Conservation (phyloP, 176 grass and related monocot species). For the Lolium perenne region DNA sequence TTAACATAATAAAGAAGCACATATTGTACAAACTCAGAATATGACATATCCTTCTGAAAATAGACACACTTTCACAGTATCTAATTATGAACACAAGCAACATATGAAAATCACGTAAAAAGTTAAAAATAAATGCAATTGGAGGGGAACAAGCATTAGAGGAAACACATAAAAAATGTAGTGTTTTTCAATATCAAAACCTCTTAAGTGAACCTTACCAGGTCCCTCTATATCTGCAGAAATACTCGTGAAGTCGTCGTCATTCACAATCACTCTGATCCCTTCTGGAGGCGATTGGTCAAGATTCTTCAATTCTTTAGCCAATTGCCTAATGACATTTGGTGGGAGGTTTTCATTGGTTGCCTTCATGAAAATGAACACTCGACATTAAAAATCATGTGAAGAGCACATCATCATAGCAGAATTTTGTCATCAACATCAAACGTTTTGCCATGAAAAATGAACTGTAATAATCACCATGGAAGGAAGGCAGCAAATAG, state of each 20-base stretch:
- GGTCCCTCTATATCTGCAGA: conserved; percentile 90
- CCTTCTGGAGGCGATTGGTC: conserved; percentile 90
- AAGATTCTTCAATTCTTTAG: conserved; percentile 92
- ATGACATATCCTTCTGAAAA: not conserved
- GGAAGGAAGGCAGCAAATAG: conserved; percentile 31
- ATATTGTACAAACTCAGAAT: not conserved
- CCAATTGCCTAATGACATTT: conserved; percentile 91
- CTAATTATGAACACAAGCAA: not conserved
- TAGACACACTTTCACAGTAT: not conserved
- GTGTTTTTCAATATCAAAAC: conserved; percentile 7
- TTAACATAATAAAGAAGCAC: not conserved
- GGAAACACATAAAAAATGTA: not conserved
- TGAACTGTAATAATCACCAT: conserved; percentile 45
- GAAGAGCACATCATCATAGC: conserved; percentile 5
- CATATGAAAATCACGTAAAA: not conserved
- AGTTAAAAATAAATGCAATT: not conserved
- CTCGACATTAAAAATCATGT: conserved; percentile 20
- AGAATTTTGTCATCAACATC: conserved; percentile 20
- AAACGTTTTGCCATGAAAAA: conserved; percentile 15
- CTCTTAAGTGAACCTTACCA: conserved; percentile 47
- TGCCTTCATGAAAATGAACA: conserved; percentile 58
- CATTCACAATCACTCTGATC: conserved; percentile 88
- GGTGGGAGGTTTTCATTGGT: conserved; percentile 97
- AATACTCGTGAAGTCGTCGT: conserved; percentile 89
- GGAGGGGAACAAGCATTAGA: not conserved